Percentiles rank a stretch among this genome's conserved stretches.
Evolutionary conservation across 2,329 filamentous ascomycete species (phyloP).

Genomic region (Dactylellina sp.): DNA sequence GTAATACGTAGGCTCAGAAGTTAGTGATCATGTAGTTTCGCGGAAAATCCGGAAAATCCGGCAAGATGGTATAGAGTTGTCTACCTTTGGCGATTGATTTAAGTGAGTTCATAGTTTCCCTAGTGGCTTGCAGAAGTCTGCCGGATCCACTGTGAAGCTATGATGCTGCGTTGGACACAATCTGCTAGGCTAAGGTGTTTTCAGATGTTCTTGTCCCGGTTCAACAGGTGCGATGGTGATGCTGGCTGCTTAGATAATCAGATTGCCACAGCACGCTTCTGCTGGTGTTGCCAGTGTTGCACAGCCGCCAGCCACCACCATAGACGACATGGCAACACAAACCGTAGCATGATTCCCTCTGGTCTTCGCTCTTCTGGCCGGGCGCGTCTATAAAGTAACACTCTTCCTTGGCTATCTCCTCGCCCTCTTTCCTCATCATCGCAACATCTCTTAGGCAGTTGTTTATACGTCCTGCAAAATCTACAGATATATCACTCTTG

Average conservation of each 20-base stretch:
- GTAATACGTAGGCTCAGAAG: not conserved
- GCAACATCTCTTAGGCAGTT: not conserved
- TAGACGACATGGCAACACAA: conserved; percentile 40
- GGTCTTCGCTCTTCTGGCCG: not conserved
- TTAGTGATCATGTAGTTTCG: not conserved
- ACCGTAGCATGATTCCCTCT: not conserved
- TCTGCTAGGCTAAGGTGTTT: too few species aligned
- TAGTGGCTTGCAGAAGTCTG: too few species aligned
- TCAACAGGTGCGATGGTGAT: not conserved
- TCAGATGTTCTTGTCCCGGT: too few species aligned
- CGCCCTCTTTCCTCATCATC: not conserved
- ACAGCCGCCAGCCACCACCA: not conserved
- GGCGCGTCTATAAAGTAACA: not conserved
- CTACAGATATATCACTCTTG: not conserved
- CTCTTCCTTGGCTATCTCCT: conserved; percentile 1
- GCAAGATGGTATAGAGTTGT: not conserved
- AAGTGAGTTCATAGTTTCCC: conserved; percentile 59
- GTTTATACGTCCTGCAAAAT: not conserved
- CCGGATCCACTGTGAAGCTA: too few species aligned
- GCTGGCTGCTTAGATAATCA: conserved; percentile 19
- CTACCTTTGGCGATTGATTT: conserved; percentile 65
- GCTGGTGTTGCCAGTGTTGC: not conserved
- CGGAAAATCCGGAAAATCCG: not conserved
- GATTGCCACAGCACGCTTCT: conserved; percentile 24
- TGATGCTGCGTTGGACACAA: too few species aligned